These are phyloP conservation scores for Trypanosomatidae sp. DNA, from an alignment of 208 protist species.

Conservation along the genomic window DNA sequence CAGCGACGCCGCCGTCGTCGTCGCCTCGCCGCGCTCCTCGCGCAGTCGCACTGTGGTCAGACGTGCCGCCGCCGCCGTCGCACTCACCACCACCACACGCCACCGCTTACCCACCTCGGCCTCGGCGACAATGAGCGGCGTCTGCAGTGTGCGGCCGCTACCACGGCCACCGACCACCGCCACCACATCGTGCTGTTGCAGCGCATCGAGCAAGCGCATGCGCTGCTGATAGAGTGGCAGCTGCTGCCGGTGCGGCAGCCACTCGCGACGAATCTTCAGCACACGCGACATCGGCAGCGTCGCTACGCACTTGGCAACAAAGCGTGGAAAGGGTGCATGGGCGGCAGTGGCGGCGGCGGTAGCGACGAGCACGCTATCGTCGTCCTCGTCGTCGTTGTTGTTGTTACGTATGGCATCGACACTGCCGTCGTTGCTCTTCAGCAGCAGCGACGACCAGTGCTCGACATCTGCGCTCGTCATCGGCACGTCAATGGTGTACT, in stretches of 20 bases:
- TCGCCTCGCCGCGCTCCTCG: constrained; percentile 81
- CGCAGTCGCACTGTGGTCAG: constrained; percentile 54
- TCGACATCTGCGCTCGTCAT: constrained; percentile 43
- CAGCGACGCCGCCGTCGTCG: constrained; percentile 10
- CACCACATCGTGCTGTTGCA: constrained; percentile 40
- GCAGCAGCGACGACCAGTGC: constrained; percentile 18
- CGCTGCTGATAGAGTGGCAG: constrained; percentile 66
- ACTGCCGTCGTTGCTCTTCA: constrained; percentile 2
- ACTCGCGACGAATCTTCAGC: constrained; percentile 55
- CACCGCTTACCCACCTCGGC: constrained; percentile 71
- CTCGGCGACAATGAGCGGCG: constrained; percentile 68
- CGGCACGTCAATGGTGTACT: no score
- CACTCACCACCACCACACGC: constrained; percentile 53
- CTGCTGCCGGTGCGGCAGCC: constrained; percentile 76
- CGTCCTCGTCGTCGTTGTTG: constrained; percentile 6
- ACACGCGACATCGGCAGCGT: constrained; percentile 62
- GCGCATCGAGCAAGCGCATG: constrained; percentile 48
- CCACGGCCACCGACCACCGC: constrained; percentile 37
- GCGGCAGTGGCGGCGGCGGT: neutral
- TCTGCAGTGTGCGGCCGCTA: constrained; percentile 59
- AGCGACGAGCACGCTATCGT: no score
- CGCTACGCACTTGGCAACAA: constrained; percentile 21
- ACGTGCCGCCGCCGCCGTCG: constrained; percentile 34
- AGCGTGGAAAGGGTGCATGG: constrained; percentile 46
- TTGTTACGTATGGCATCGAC: no score